Conservation (phyloP, 1,284 basidiomycete species). For the Cystobasidium slooffiae region DNA sequence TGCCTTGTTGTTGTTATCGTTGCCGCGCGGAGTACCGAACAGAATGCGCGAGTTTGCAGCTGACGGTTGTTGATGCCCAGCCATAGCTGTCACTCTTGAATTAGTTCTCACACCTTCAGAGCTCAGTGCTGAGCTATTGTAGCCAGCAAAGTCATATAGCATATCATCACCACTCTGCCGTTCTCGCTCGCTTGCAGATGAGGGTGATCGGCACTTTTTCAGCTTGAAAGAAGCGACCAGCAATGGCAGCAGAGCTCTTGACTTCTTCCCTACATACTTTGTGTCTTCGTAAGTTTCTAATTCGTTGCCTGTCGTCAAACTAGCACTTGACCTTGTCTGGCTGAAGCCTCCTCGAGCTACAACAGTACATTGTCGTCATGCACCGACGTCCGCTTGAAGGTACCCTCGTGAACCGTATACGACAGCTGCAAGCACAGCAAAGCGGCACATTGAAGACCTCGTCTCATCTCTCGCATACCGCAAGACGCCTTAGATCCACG, state of each 20-base stretch:
- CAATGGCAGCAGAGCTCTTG: no score
- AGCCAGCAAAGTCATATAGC: neutral
- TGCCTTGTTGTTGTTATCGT: slow-evolving; percentile 20
- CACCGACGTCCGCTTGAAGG: slow-evolving; percentile 4
- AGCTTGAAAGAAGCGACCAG: no score
- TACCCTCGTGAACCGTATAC: slow-evolving; percentile 5
- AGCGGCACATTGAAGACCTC: neutral
- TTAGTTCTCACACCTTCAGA: neutral
- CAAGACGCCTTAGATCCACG: slow-evolving; percentile 16
- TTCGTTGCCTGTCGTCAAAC: no score
- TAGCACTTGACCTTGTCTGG: no score
- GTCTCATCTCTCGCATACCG: no score
- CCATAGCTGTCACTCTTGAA: neutral
- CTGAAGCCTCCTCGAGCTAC: no score
- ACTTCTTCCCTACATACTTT: no score
- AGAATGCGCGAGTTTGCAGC: slow-evolving; percentile 10
- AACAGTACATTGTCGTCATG: neutral
- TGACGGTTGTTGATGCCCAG: neutral
- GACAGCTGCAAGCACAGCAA: slow-evolving; percentile 16
- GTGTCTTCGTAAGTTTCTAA: no score
- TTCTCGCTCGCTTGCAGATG: no score
- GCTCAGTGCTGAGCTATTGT: neutral
- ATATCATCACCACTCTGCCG: no score
- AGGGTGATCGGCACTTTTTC: no score
- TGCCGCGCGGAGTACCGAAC: slow-evolving; percentile 1